Evolutionary conservation across 192 early-diverging fungal genomes (phyloP), one percentile per base, ranked within the genome.

Genomic region (Endogone sp.): DNA sequence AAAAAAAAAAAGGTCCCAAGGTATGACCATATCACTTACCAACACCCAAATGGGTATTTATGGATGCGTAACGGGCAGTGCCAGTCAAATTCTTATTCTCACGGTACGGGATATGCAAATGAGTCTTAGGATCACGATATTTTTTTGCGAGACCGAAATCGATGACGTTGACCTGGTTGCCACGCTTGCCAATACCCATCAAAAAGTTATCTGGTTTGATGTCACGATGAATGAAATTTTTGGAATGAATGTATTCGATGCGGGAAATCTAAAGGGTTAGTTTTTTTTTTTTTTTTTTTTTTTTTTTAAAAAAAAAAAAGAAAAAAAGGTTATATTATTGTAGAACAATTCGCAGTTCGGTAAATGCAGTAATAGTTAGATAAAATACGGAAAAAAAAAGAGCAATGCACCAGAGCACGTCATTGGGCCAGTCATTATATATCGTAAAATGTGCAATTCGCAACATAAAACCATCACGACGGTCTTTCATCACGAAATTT

Each of bases 1-100:
- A 3, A 24, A 59, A 23, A 4, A 27, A 20, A n/a, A 10, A 28
- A 54, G 61, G 6, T n/a, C n/a, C 6, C 16, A 55, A 56, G 16
- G 56, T n/a, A 56, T n/a, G n/a, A 16, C 16, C 56, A 23, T 32
- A 54, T 64, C 62, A 66, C 82, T 72, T 84, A 89, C 88, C 87
- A 27, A 86, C 82, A 67, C 92, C 92, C 66, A 92, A 65, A 69
- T 95, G 93, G 22, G 91, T 94, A 75, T 95, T 93, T 71, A 96
- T 92, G 78, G 91, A 92, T 69, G 94, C 94, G 73, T 95, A 96
- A 67, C 95, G 85, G 25, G 94, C 92, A 32, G 95, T 96, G 31
- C 95, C 95, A 23, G 92, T 95, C 66, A 96, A 81, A 77, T 93
- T 94, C 83, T 96, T 95, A 81, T 94, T 90, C 76, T 96, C 93